Base-by-base conservation (phyloP, 2,329 filamentous ascomycete species). In the Epichloe amarillans region DNA sequence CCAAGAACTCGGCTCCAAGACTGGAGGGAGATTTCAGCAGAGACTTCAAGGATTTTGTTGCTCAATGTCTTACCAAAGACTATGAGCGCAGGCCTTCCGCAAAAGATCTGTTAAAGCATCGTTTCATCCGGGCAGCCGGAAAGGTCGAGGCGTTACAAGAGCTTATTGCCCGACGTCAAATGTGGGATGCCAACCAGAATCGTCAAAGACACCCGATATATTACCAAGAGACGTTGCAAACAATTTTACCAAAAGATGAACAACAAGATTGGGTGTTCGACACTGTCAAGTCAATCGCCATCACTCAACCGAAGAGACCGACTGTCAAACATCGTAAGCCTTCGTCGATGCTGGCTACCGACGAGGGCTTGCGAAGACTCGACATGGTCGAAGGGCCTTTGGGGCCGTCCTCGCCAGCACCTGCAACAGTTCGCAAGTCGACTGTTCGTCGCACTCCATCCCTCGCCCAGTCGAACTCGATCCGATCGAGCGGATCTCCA, bases 191-290 rank as follows among this genome's bases (percentile, higher is more conserved):
- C 43, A 81, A 82, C 55, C 80, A 81, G 56, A 82, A 80, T 54
- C 76, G 82, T 52, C 79, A 80, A 48, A 80, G 77, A 51, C 84
- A 88, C 60, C 78, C 84, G 1, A 86, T 86, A 60, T 95, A 91
- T 67, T 97, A 97, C 67, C 90, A 95, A 60, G 91, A 97, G 69
- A 95, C 91, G 3, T 73, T 97, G 46, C 80, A 84, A 58, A 83
- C 79, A 8, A 77, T 94, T 50, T 75, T 78, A 2, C 75, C 79
- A 2, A 80, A 74, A 57, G 73, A 79, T 38, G 83, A 89, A 5
- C 75, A 86, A 15, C 88, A 95, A 56, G 90, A 87, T 56, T 97
- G 91, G 91, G 84, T 95, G 2, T 97, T 97, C 63, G 91, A 96
- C 62, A 97, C 91, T 0, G 82, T 97, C 62, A 93, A 87, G 66